Conservation (phyloP, 2,329 filamentous ascomycete genomes). For the Aspergillus carbonarius region DNA sequence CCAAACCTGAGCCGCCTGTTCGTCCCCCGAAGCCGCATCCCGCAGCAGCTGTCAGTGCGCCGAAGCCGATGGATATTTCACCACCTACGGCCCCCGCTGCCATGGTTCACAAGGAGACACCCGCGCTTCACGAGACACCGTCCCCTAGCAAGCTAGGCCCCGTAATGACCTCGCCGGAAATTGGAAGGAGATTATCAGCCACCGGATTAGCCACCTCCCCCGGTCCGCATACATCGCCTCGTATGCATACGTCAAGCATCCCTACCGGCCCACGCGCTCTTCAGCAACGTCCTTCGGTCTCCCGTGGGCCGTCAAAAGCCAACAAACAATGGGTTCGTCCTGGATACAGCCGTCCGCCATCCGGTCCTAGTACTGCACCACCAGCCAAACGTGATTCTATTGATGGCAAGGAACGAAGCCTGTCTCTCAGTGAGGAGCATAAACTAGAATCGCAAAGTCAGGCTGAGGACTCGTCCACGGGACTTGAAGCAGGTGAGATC, state of each 20-base stretch:
- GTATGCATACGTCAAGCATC: conserved; percentile 36
- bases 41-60: conserved; percentile 14
- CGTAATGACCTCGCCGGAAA: conserved; percentile 26
- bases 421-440: conserved; percentile 20
- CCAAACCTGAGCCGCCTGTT: conserved; percentile 26
- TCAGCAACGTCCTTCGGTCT: conserved; percentile 33
- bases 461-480: conserved; percentile 15
- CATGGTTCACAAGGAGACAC: conserved; percentile 30
- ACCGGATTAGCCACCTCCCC: conserved; percentile 30
- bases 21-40: conserved; percentile 25
- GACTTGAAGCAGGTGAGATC: conserved; percentile 19
- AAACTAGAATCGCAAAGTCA: conserved; percentile 16
- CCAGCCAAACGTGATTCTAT: conserved; percentile 32
- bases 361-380: conserved; percentile 17
- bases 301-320: conserved; percentile 33
- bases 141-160: conserved; percentile 20
- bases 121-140: conserved; percentile 21
- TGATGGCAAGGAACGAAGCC: conserved; percentile 28
- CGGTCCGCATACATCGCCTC: conserved; percentile 38
- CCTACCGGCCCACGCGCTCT: conserved; percentile 44
- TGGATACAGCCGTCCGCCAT: conserved; percentile 31
- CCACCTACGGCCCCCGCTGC: conserved; percentile 40
- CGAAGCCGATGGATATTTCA: conserved; percentile 31
- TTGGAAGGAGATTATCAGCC: conserved; percentile 25
- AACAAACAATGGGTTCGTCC: conserved; percentile 43